These are phyloP conservation scores for Oenanthe javanica DNA, from an alignment of 140 eudicot species.

Conservation along the genomic window DNA sequence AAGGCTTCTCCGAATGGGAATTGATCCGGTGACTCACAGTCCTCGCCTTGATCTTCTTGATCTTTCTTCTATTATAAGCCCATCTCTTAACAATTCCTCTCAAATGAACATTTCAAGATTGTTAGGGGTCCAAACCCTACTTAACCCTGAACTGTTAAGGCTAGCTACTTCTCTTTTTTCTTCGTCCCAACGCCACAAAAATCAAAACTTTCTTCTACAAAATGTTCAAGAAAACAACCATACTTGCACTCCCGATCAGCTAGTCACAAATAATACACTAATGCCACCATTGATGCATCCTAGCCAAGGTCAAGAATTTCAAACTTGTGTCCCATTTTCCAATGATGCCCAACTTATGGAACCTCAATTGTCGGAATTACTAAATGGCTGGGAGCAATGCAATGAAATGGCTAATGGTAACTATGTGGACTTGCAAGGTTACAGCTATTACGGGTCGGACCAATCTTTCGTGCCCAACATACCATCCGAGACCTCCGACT, in stretches of 20 bases:
- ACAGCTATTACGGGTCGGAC: constrained; percentile 16
- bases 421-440: constrained; percentile 22
- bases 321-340: constrained; percentile 19
- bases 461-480: constrained; percentile 13
- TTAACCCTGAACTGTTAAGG: constrained; percentile 29
- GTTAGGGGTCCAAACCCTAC: constrained; percentile 31
- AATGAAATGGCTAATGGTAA: constrained; percentile 9
- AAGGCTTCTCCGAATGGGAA: constrained; percentile 53
- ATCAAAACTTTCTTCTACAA: constrained; percentile 27
- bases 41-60: constrained; percentile 51
- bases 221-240: constrained; percentile 21
- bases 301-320: constrained; percentile 30
- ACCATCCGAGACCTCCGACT: constrained; percentile 10
- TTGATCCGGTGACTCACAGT: constrained; percentile 52
- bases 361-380: constrained; percentile 22
- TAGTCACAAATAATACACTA: constrained; percentile 8
- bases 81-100: constrained; percentile 21
- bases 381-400: constrained; percentile 39
- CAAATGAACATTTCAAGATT: constrained; percentile 39
- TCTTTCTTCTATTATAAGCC: constrained; percentile 35
- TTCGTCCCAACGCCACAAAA: constrained; percentile 20
- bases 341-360: constrained; percentile 32
- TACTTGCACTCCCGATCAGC: neutral
- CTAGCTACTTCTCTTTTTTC: constrained; percentile 36
- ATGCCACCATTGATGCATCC: constrained; percentile 20